Base-by-base conservation (phyloP, 2,329 filamentous ascomycete genomes). In the Diplodia seriata region DNA sequence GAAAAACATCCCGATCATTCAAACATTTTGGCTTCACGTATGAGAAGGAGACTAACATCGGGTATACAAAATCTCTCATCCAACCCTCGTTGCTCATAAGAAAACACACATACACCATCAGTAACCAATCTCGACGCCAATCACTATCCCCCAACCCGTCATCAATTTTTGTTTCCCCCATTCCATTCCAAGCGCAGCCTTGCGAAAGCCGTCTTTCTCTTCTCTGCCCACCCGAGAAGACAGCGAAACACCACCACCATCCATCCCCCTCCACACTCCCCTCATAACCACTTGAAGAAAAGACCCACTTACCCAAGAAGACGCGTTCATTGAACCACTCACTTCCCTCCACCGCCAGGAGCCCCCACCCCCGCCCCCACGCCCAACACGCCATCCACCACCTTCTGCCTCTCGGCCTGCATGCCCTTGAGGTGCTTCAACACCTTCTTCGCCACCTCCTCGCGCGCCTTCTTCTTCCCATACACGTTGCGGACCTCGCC, bases 391-490 rank as follows among this genome's bases (percentile, higher is more conserved):
- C 70, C 68, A 23, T 66, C 69, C 33, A 68, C 74, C 47, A 64
- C 70, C 51, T 40, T 70, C 65, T 72, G n/a, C 68, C 77, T 57
- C 68, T 68, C 50, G 59, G 69, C 71, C 69, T 49, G 70, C 43
- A 84, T 76, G 18, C 73, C 74, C 63, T 75, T 73, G 54, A 85
- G 70, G 54, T 83, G 76, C 31, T 65, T 71, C 36, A 82, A 67
- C 11, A 83, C 78, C 40, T 74, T 66, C 68, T 76, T 73, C n/a
- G 83, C 83, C 73, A 82, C 81, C 69, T 80, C 78, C 68, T 85
- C 81, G 73, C 81, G 84, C 0, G 83, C 83, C 57, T 76, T 81
- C 74, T 83, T 84, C 76, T 81, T 82, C 2, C 84, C 84, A 69
- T 75, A 81, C 0, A 85, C 74, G 66, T 80, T 75, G 0, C 74